These are phyloP conservation scores for Fusarium falciforme DNA, from an alignment of 2,329 filamentous ascomycete species.

Conservation along the genomic window DNA sequence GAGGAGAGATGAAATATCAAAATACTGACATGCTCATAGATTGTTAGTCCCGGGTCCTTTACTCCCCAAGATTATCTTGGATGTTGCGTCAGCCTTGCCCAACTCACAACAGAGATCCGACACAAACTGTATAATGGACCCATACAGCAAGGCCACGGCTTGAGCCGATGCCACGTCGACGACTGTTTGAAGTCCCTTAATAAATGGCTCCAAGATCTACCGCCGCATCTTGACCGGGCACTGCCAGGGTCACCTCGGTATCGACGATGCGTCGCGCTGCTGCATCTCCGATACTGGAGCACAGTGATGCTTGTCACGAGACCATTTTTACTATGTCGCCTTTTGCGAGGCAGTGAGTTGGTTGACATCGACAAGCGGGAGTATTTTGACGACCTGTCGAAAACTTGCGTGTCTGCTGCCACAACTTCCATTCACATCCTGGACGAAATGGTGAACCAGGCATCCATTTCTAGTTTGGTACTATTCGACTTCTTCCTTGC, in stretches of 20 bases:
- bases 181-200: background rate
- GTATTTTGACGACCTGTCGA: background rate
- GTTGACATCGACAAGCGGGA: background rate
- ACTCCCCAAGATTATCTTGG: background rate
- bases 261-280: background rate
- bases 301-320: background rate
- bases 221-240: background rate
- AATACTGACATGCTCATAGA: background rate
- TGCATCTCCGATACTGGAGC: background rate
- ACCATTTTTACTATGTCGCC: background rate
- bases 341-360: background rate
- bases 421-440: background rate
- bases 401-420: background rate
- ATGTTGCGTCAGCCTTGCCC: background rate
- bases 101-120: background rate
- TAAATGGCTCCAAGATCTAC: background rate
- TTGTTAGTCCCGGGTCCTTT: background rate
- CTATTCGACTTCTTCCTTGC: background rate
- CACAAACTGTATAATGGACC: background rate
- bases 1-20: no score
- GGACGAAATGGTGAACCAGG: background rate
- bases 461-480: background rate
- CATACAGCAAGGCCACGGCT: background rate
- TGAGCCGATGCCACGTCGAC: background rate
- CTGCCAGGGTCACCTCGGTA: background rate